Percentiles rank a stretch among this genome's conserved stretches.
Conservation (phyloP, 75 land plant species). For the Pinus taeda region DNA sequence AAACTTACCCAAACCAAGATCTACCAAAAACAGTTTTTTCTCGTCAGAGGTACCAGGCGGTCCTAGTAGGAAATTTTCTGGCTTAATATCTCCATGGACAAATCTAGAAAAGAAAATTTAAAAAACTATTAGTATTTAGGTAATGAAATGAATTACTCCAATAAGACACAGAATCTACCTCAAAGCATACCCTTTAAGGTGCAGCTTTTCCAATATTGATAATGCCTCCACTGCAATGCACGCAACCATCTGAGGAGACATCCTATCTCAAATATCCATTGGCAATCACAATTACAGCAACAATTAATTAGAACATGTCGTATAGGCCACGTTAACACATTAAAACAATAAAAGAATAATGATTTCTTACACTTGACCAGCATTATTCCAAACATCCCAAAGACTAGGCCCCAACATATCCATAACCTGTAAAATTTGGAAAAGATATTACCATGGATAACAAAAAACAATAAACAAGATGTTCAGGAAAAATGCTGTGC, state of each 20-base stretch:
- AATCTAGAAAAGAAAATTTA: not conserved
- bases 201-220: slow-evolving; percentile 33
- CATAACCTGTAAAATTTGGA: not conserved
- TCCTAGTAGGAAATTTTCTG: slow-evolving; percentile 22
- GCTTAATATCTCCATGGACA: slow-evolving; percentile 29
- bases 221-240: slow-evolving; percentile 31
- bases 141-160: too few relatives aligned
- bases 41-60: slow-evolving; percentile 23
- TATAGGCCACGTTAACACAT: not conserved
- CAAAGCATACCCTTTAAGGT: slow-evolving; percentile 17
- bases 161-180: not conserved
- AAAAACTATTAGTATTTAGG: not conserved
- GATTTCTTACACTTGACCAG: not conserved
- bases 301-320: not conserved
- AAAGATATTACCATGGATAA: too few relatives aligned
- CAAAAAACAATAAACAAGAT: too few relatives aligned
- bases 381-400: slow-evolving; percentile 2
- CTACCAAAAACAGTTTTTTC: slow-evolving; percentile 24
- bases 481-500: not conserved
- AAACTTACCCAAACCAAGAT: slow-evolving; percentile 23
- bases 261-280: slow-evolving; percentile 3
- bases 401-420: not conserved
- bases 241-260: slow-evolving; percentile 30
- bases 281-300: not conserved
- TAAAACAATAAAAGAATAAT: not conserved